phyloP scores from a whole-genome alignment of 495 filamentous ascomycete species.

The Neurospora discreta region DNA sequence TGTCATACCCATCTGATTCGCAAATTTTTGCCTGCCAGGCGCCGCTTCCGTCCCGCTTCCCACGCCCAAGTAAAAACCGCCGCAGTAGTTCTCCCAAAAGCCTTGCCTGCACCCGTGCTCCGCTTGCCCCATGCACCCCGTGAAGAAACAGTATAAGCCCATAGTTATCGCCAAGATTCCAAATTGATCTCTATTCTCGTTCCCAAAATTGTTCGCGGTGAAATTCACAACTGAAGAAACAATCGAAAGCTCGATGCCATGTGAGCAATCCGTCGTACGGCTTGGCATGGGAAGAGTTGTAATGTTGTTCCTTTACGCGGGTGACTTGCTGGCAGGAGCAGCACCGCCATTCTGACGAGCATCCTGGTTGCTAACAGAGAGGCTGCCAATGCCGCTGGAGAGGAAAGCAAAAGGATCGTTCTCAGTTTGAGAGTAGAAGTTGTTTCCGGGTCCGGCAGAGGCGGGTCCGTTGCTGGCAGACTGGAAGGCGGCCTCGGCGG shows the following conservation, averaged over 20 bases:
- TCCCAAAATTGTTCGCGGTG: constrained; percentile 14
- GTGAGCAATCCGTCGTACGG: constrained; percentile 6
- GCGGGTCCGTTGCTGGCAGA: constrained; percentile 66
- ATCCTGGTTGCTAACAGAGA: constrained; percentile 76
- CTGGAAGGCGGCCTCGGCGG: constrained; percentile 82
- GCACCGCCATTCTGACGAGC: constrained; percentile 65
- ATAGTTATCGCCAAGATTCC: constrained; percentile 27
- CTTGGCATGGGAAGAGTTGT: background rate
- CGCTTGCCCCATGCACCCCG: background rate
- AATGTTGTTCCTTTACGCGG: constrained; percentile 32
- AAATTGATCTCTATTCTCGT: constrained; percentile 24
- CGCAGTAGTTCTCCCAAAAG: constrained; percentile 19
- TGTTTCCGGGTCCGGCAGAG: constrained; percentile 52
- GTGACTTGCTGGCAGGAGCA: constrained; percentile 52
- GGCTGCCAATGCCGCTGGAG: constrained; percentile 63
- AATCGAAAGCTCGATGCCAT: constrained; percentile 9
- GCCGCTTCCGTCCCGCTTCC: constrained; percentile 10
- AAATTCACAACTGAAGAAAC: constrained; percentile 18
- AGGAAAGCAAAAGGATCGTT: constrained; percentile 87
- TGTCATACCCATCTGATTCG: constrained; percentile 34
- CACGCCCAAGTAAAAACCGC: constrained; percentile 8
- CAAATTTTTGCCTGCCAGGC: constrained; percentile 20
- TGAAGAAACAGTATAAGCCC: constrained; percentile 27
- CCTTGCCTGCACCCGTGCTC: constrained; percentile 15
- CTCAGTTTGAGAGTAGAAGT: constrained; percentile 47